phyloP scores from a whole-genome alignment of 192 early-diverging fungal genomes.

The Physocladia obscura region DNA sequence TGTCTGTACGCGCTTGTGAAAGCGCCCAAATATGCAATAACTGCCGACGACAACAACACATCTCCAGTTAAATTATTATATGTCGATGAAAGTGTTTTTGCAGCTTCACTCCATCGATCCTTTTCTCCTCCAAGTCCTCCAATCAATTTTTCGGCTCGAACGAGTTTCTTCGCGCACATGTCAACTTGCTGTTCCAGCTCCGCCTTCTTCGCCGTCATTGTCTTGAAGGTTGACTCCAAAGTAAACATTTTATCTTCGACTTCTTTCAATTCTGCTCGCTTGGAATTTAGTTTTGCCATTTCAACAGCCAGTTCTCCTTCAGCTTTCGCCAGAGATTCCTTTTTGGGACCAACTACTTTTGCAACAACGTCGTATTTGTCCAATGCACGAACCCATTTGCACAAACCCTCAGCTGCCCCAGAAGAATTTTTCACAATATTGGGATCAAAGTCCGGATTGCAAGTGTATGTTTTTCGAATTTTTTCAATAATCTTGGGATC shows the following conservation, averaged over 20 bases:
- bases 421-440: slow-evolving; percentile 65
- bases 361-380: slow-evolving; percentile 65
- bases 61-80: slow-evolving; percentile 58
- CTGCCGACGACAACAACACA: slow-evolving; percentile 56
- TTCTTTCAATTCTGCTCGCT: slow-evolving; percentile 59
- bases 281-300: slow-evolving; percentile 57
- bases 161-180: slow-evolving; percentile 52
- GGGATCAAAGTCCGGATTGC: slow-evolving; percentile 66
- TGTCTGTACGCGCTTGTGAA: slow-evolving; percentile 58
- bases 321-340: slow-evolving; percentile 57
- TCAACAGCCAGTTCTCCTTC: slow-evolving; percentile 57
- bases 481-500: slow-evolving; percentile 59
- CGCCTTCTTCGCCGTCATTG: slow-evolving; percentile 57
- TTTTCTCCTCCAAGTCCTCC: slow-evolving; percentile 60
- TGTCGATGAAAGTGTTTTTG: slow-evolving; percentile 35
- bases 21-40: slow-evolving; percentile 63
- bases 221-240: slow-evolving; percentile 50
- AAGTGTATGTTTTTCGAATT: slow-evolving; percentile 56
- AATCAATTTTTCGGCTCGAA: slow-evolving; percentile 60
- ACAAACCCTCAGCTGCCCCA: slow-evolving; percentile 55
- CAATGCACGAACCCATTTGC: slow-evolving; percentile 59
- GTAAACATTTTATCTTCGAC: slow-evolving; percentile 63
- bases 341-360: slow-evolving; percentile 60
- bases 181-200: slow-evolving; percentile 62
- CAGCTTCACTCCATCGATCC: slow-evolving; percentile 61